phyloP scores from a whole-genome alignment of 1,139 yeast species.

The Yamadazyma membranifaciens region DNA sequence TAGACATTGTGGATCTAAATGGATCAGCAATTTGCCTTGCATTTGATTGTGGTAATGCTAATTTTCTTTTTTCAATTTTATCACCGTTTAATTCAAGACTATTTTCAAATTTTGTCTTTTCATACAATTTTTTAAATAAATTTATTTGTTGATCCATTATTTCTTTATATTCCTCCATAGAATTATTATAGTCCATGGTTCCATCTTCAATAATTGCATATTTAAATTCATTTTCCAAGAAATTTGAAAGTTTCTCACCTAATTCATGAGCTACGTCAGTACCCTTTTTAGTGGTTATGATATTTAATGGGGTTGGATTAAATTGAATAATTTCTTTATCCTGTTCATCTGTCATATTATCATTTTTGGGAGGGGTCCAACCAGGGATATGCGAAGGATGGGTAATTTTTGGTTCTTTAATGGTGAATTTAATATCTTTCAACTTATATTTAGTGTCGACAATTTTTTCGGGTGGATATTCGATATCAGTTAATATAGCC shows the following conservation, averaged over 20 bases:
- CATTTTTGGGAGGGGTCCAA: constrained; percentile 51
- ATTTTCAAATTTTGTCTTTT: constrained; percentile 35
- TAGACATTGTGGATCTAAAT: constrained; percentile 35
- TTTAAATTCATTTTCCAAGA: constrained; percentile 49
- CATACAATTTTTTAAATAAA: constrained; percentile 26
- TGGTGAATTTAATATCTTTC: constrained; percentile 45
- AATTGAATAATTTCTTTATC: constrained; percentile 35
- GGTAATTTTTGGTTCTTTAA: constrained; percentile 63
- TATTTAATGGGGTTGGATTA: constrained; percentile 29
- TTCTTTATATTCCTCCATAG: constrained; percentile 34
- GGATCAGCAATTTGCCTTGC: constrained; percentile 41
- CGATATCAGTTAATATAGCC: constrained; percentile 6
- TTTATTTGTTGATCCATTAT: constrained; percentile 32
- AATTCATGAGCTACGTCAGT: constrained; percentile 27
- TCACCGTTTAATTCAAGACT: constrained; percentile 44
- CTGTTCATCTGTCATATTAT: constrained; percentile 41
- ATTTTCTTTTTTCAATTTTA: constrained; percentile 43
- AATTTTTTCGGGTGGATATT: not conserved
- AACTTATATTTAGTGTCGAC: constrained; percentile 1
- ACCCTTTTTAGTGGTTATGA: constrained; percentile 17
- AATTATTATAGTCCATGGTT: constrained; percentile 29
- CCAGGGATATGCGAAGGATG: constrained; percentile 75
- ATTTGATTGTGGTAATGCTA: constrained; percentile 45
- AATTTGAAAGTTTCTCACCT: constrained; percentile 46
- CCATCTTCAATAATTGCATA: constrained; percentile 43